phyloP scores from a whole-genome alignment of 1,139 yeast genomes.

The Candida glucosophila region DNA sequence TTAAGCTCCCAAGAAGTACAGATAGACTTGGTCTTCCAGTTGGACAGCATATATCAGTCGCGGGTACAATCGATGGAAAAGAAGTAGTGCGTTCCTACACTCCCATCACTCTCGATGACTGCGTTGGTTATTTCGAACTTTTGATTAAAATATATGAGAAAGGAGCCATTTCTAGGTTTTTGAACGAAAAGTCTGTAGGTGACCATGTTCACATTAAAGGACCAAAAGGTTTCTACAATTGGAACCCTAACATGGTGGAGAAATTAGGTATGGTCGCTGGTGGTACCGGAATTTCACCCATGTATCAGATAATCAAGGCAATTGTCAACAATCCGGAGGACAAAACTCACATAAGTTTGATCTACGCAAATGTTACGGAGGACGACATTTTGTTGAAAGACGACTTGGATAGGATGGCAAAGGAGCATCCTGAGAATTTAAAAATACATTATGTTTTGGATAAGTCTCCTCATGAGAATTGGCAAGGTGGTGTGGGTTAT shows the following conservation, averaged over 20 bases:
- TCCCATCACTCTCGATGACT: conserved; percentile 82
- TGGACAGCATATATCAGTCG: conserved; percentile 85
- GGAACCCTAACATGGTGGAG: conserved; percentile 74
- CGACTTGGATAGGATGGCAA: conserved; percentile 62
- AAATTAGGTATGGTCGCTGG: conserved; percentile 85
- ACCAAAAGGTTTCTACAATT: conserved; percentile 88
- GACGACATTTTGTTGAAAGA: conserved; percentile 70
- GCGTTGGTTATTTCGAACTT: conserved; percentile 81
- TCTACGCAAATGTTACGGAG: conserved; percentile 73
- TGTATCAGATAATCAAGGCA: conserved; percentile 74
- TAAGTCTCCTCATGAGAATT: conserved; percentile 41
- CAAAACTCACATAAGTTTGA: conserved; percentile 72
- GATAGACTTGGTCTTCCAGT: conserved; percentile 85
- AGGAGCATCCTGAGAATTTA: conserved; percentile 67
- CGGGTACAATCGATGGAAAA: conserved; percentile 60
- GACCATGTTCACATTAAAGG: conserved; percentile 55
- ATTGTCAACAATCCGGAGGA: conserved; percentile 68
- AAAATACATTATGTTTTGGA: conserved; percentile 75
- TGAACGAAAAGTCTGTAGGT: conserved; percentile 52
- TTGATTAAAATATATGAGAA: conserved; percentile 87
- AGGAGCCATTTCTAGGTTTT: conserved; percentile 78
- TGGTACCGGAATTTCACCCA: conserved; percentile 94
- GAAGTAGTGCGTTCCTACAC: conserved; percentile 89
- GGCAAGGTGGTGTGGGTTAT: conserved; percentile 53
- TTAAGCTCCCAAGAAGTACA: conserved; percentile 69